Evolutionary conservation across 1,284 basidiomycete species (phyloP).

Genomic region (Psilocybe mexicana): DNA sequence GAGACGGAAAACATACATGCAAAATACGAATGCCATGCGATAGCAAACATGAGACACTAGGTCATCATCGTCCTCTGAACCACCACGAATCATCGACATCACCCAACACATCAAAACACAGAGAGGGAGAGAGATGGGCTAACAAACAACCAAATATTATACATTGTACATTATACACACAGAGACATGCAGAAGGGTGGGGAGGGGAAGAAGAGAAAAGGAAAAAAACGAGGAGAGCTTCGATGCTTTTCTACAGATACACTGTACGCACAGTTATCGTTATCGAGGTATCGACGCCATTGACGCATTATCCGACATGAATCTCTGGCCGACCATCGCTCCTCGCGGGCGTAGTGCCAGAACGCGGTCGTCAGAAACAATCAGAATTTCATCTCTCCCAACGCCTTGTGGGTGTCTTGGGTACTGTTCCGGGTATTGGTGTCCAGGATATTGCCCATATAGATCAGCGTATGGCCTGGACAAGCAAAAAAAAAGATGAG

Average conservation of each 20-base stretch:
- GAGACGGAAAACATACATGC: too few relatives aligned
- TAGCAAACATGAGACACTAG: too few relatives aligned
- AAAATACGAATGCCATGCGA: too few relatives aligned
- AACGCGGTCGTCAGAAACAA: slow-evolving; percentile 80
- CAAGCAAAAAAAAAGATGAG: slow-evolving; percentile 8
- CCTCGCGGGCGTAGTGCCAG: slow-evolving; percentile 59
- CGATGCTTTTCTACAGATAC: background rate
- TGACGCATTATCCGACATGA: slow-evolving; percentile 43
- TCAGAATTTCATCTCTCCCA: slow-evolving; percentile 75
- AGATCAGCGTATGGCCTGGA: slow-evolving; percentile 17
- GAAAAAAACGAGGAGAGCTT: background rate
- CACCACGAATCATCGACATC: too few relatives aligned
- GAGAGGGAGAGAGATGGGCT: too few relatives aligned
- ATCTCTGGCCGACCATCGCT: slow-evolving; percentile 29
- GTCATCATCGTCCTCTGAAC: too few relatives aligned
- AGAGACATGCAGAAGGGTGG: background rate
- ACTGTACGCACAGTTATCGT: slow-evolving; percentile 15
- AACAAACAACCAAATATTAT: background rate
- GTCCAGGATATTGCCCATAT: slow-evolving; percentile 31
- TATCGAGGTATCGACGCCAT: slow-evolving; percentile 42
- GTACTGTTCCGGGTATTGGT: slow-evolving; percentile 40
- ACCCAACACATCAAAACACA: background rate
- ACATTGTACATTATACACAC: background rate
- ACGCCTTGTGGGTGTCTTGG: slow-evolving; percentile 45
- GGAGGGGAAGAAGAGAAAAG: background rate